phyloP scores from a whole-genome alignment of 192 early-diverging fungal species.

The Coemansia sp. region DNA sequence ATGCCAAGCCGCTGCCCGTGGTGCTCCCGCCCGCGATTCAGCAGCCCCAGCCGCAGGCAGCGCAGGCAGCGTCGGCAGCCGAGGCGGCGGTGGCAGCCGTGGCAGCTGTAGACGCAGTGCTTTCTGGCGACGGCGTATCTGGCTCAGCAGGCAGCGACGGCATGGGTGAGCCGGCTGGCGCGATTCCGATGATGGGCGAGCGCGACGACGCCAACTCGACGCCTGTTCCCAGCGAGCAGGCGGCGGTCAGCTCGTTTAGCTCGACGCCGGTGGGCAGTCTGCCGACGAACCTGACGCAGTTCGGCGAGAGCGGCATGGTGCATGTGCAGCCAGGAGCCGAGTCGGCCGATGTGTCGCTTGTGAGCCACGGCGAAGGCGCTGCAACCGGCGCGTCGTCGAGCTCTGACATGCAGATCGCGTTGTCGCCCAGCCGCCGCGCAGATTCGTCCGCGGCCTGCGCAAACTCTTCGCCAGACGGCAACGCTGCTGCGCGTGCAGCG shows the following conservation, averaged over 20 bases:
- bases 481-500: background rate
- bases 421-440: background rate
- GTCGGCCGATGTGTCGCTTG: conserved; percentile 7
- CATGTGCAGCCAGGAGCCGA: background rate
- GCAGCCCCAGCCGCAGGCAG: conserved; percentile 18
- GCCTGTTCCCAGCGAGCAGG: conserved; percentile 47
- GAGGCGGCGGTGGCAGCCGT: conserved; percentile 16
- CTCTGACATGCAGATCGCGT: conserved; percentile 6
- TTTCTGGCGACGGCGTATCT: conserved; percentile 16
- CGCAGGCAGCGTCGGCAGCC: conserved; percentile 10
- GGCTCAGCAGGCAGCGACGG: conserved; percentile 6
- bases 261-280: conserved; percentile 51
- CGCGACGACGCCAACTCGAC: conserved; percentile 51
- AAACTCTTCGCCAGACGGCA: background rate
- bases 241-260: conserved; percentile 49
- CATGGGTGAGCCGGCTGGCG: background rate
- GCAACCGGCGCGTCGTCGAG: background rate
- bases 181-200: conserved; percentile 11
- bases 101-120: conserved; percentile 39
- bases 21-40: conserved; percentile 32
- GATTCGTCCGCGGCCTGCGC: background rate
- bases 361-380: conserved; percentile 10
- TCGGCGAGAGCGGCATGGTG: conserved; percentile 2
- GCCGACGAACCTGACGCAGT: conserved; percentile 33
- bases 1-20: conserved; percentile 19